These are phyloP conservation scores for Delonix regia DNA, from an alignment of 306 rosid species.

Conservation along the genomic window DNA sequence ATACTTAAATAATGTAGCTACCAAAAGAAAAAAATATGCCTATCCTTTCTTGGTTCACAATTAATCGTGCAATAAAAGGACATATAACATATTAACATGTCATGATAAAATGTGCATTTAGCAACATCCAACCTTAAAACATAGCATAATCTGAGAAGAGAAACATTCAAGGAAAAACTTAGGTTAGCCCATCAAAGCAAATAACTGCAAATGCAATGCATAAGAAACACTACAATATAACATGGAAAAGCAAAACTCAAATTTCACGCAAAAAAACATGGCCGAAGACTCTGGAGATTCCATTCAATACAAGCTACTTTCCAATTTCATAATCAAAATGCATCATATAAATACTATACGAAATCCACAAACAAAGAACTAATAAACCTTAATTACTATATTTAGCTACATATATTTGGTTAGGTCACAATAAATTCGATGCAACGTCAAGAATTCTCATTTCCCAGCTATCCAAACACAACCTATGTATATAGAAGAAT, in stretches of 20 bases:
- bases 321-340: background rate
- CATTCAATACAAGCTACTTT: background rate
- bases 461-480: background rate
- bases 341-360: background rate
- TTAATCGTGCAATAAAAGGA: no score
- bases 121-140: conserved; percentile 7
- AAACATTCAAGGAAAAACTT: background rate
- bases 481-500: background rate
- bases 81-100: no score
- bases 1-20: background rate
- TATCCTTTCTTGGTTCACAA: background rate
- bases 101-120: background rate
- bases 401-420: conserved; percentile 6
- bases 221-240: background rate
- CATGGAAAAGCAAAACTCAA: conserved; percentile 11
- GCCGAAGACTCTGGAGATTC: background rate
- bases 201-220: background rate
- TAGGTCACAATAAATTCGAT: background rate
- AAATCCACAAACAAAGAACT: background rate
- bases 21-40: background rate
- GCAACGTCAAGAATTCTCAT: conserved; percentile 1
- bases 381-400: background rate
- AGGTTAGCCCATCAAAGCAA: conserved; percentile 4
- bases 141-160: background rate
- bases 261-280: background rate